Evolutionary conservation across 2,329 filamentous ascomycete genomes (phyloP), one percentile per base, ranked within the genome.

Genomic region (Hypomyces rosellus): DNA sequence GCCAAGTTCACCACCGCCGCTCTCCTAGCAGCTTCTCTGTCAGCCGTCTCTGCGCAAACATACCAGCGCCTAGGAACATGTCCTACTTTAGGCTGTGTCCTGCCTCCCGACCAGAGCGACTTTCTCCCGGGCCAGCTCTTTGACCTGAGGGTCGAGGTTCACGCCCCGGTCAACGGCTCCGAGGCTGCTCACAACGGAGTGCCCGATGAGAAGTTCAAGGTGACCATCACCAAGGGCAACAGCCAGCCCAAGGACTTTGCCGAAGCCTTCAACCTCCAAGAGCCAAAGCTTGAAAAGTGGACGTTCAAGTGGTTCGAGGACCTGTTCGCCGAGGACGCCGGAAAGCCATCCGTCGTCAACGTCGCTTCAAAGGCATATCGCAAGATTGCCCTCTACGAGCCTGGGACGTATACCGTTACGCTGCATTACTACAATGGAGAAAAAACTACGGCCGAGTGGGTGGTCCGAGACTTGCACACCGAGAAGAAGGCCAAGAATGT

Each of bases 261-360:
- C 14, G 71, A 81, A 38, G 90, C 81, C 70, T 92, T 93, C 71
- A 74, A 75, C n/a, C 62, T 86, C 34, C 61, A 77, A 2, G 87
- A 92, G 65, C 85, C 88, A 16, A 69, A 81, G 64, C 70, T 93
- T 14, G 89, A 95, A 74, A 84, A 75, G 56, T 95, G 89, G 89
- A 79, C 83, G 57, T 93, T 93, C 64, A 77, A 76, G n/a, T 93
- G 86, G 86, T 92, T 80, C 62, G 89, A 92, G 72, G 86, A 95
- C 61, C 78, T 89, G 22, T 95, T 89, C 63, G 88, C 88, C 25
- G 72, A 83, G 62, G 88, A 91, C 59, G 82, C 81, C 3, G 70
- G 80, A 16, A 83, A 77, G 34, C 79, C 86, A 4, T 86, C 84
- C 1, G 62, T 89, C 16, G 89, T 95, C 68, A 88, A 89, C 54